A percentile compares a stretch with the other conserved stretches of the same genome.
phyloP scores from a whole-genome alignment of 2,329 filamentous ascomycete species.

The Epichloe aotearoae region DNA sequence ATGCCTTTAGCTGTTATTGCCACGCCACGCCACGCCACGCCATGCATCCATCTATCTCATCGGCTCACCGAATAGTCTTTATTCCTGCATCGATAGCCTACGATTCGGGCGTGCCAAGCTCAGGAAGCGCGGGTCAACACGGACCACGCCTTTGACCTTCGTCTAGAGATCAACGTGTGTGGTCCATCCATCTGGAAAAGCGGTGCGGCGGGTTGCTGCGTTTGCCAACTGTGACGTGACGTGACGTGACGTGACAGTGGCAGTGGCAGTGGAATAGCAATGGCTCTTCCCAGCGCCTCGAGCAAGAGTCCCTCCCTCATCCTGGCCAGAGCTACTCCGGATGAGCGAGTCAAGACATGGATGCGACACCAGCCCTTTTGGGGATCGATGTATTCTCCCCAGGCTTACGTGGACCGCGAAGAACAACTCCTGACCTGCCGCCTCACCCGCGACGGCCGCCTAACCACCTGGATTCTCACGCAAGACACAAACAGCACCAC shows the following conservation, averaged over 20 bases:
- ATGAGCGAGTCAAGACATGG: conserved; percentile 43
- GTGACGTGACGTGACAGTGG: no score
- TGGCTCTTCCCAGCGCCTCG: neutral
- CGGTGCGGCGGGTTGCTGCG: no score
- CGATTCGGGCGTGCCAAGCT: neutral
- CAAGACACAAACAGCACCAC: conserved; percentile 3
- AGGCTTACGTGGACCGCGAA: conserved; percentile 48
- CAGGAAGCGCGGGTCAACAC: no score
- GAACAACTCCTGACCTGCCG: conserved; percentile 42
- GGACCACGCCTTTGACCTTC: no score
- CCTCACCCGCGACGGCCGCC: conserved; percentile 42
- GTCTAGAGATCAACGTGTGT: no score
- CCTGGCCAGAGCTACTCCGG: conserved; percentile 42
- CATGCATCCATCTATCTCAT: neutral
- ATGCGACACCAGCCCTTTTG: conserved; percentile 41
- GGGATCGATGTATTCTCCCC: conserved; percentile 40
- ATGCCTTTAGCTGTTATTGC: no score
- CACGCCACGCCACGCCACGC: no score
- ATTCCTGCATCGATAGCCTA: neutral
- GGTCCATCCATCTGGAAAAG: neutral
- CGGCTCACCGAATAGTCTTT: neutral
- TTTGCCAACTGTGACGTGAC: no score
- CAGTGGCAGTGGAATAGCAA: neutral
- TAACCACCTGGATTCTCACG: conserved; percentile 53
- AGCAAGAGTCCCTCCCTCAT: conserved; percentile 7